These are phyloP conservation scores for Bacidia gigantensis DNA, from an alignment of 495 filamentous ascomycete species.

Conservation along the genomic window DNA sequence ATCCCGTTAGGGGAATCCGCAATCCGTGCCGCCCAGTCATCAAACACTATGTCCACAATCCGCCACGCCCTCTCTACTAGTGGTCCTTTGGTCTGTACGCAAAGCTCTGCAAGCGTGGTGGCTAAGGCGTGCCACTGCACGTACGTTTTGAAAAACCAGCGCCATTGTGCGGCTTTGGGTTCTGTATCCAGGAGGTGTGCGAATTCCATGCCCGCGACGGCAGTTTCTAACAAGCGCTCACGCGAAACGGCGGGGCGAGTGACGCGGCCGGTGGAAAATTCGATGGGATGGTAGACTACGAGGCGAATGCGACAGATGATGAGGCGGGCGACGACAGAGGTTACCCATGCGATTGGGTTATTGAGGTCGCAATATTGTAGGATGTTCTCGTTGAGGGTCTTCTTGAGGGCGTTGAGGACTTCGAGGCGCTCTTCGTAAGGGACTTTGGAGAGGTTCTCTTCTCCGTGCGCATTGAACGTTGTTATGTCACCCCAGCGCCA, in stretches of 20 bases:
- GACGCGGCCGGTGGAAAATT: background rate
- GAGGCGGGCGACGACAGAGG: conserved; percentile 11
- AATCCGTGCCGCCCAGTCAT: conserved; percentile 34
- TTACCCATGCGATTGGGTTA: conserved; percentile 11
- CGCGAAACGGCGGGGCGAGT: conserved; percentile 5
- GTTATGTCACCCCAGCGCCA: conserved; percentile 3
- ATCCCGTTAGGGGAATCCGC: conserved; percentile 45
- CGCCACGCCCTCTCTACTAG: conserved; percentile 71
- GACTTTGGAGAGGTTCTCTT: background rate
- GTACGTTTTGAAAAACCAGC: conserved; percentile 29
- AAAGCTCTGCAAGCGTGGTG: conserved; percentile 55
- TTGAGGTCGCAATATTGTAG: conserved; percentile 12
- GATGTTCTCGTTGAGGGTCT: conserved; percentile 8
- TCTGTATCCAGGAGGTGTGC: conserved; percentile 12
- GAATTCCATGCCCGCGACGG: conserved; percentile 13
- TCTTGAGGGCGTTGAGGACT: conserved; percentile 4
- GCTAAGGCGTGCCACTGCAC: conserved; percentile 36
- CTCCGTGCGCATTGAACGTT: conserved; percentile 1
- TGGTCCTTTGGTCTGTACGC: conserved; percentile 52
- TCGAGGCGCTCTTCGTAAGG: conserved; percentile 6
- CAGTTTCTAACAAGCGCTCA: conserved; percentile 9
- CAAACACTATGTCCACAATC: conserved; percentile 50
- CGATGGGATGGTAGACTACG: conserved; percentile 12
- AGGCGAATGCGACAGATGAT: conserved; percentile 13
- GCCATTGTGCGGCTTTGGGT: conserved; percentile 19